Conservation (phyloP, 2,329 filamentous ascomycete genomes). For the Colletotrichum spaethianum region DNA sequence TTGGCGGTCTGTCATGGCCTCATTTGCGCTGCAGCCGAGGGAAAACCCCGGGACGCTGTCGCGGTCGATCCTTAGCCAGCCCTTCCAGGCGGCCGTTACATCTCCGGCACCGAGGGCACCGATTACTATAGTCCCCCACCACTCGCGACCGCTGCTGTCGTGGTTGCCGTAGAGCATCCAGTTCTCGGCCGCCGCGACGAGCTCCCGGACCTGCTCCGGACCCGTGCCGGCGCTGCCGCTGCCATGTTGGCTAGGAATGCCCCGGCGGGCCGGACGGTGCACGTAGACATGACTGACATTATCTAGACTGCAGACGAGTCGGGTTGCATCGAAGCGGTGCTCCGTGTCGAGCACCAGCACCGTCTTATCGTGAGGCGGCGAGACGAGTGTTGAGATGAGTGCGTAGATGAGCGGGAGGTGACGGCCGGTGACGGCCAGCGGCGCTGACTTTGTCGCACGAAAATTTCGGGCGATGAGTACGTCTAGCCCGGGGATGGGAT, state of each 20-base stretch:
- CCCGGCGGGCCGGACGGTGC: constrained; percentile 55
- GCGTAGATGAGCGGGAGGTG: constrained; percentile 70
- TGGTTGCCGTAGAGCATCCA: constrained; percentile 67
- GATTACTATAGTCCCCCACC: constrained; percentile 72
- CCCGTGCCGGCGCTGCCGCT: constrained; percentile 30
- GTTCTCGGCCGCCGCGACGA: constrained; percentile 58
- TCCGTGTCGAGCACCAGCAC: constrained; percentile 70
- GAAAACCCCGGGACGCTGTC: constrained; percentile 57
- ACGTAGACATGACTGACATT: constrained; percentile 68
- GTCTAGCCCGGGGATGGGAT: constrained; percentile 62
- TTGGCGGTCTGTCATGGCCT: constrained; percentile 59
- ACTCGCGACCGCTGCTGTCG: constrained; percentile 61
- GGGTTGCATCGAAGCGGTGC: constrained; percentile 67
- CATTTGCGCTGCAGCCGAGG: constrained; percentile 56
- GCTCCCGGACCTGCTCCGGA: constrained; percentile 48
- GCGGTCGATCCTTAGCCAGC: constrained; percentile 68
- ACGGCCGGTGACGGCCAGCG: constrained; percentile 66
- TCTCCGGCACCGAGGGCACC: constrained; percentile 54
- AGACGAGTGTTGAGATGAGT: constrained; percentile 66
- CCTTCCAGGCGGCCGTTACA: constrained; percentile 59
- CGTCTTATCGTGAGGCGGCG: constrained; percentile 61
- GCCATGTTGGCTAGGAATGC: constrained; percentile 42
- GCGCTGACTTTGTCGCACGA: constrained; percentile 61
- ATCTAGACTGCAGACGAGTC: constrained; percentile 53
- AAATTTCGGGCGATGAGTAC: constrained; percentile 62